Evolutionary conservation across 2,329 filamentous ascomycete species (phyloP).

Genomic region (Fusarium nurragi): DNA sequence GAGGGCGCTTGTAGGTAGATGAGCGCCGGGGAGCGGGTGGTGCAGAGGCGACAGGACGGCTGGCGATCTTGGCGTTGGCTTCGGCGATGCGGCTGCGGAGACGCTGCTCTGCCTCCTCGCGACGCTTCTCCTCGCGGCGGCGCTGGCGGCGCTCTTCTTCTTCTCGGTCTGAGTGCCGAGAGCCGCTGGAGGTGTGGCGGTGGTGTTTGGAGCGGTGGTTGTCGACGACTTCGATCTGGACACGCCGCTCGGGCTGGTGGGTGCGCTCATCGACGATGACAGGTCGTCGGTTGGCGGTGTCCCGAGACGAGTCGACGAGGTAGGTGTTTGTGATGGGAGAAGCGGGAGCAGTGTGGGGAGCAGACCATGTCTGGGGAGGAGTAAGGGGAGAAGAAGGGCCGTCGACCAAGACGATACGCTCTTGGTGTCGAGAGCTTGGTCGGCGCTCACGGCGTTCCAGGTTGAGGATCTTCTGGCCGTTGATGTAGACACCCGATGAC

Average conservation of each 20-base stretch:
- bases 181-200: slow-evolving; percentile 39
- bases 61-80: slow-evolving; percentile 56
- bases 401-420: slow-evolving; percentile 58
- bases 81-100: slow-evolving; percentile 50
- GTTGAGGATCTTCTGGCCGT: slow-evolving; percentile 50
- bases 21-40: slow-evolving; percentile 38
- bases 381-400: slow-evolving; percentile 57
- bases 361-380: slow-evolving; percentile 55
- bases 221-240: slow-evolving; percentile 53
- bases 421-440: slow-evolving; percentile 46
- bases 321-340: slow-evolving; percentile 49
- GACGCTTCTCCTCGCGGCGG: slow-evolving; percentile 43
- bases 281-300: slow-evolving; percentile 45
- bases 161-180: slow-evolving; percentile 18
- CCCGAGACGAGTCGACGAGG: slow-evolving; percentile 40
- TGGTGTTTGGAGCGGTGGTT: slow-evolving; percentile 48
- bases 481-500: slow-evolving; percentile 52
- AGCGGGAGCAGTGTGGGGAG: slow-evolving; percentile 54
- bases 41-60: slow-evolving; percentile 48
- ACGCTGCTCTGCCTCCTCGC: slow-evolving; percentile 43
- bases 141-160: slow-evolving; percentile 43
- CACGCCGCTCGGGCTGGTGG: slow-evolving; percentile 39
- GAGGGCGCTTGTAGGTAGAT: slow-evolving; percentile 38
- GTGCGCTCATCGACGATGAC: slow-evolving; percentile 53
- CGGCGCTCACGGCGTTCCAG: slow-evolving; percentile 46